A percentile compares a stretch with the other conserved stretches of the same genome.
phyloP scores from a whole-genome alignment of 2,329 filamentous ascomycete genomes.

The Aspergillus tubingensis region DNA sequence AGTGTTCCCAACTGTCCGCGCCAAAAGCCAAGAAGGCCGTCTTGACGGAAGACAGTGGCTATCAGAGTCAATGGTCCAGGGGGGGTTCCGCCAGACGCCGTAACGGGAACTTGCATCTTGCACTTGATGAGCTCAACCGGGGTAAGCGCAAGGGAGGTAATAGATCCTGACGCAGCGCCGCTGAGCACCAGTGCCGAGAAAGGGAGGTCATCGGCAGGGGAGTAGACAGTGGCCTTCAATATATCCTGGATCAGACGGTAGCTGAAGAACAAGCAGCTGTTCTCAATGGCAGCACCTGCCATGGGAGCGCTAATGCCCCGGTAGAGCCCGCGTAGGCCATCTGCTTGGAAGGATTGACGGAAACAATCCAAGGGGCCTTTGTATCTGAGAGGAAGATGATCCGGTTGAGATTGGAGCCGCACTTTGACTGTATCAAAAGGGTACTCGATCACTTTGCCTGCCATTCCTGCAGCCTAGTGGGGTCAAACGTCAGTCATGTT shows the following conservation, averaged over 20 bases:
- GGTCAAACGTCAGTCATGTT: constrained; percentile 3
- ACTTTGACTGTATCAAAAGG: constrained; percentile 99
- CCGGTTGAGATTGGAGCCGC: constrained; percentile 91
- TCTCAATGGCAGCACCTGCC: constrained; percentile 88
- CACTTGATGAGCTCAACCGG: constrained; percentile 98
- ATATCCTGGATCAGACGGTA: constrained; percentile 67
- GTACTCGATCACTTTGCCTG: constrained; percentile 96
- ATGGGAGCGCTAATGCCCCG: constrained; percentile 90
- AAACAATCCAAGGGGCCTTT: constrained; percentile 91
- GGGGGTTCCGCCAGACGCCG: constrained; percentile 42
- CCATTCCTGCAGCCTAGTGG: constrained; percentile 73
- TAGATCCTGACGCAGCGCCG: constrained; percentile 81
- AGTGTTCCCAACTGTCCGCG: constrained; percentile 90
- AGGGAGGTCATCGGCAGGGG: constrained; percentile 61
- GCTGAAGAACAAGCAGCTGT: constrained; percentile 88
- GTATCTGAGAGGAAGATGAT: constrained; percentile 78
- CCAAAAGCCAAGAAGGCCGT: constrained; percentile 89
- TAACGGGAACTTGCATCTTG: constrained; percentile 82
- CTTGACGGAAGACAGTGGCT: constrained; percentile 74
- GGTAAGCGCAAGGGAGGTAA: constrained; percentile 88
- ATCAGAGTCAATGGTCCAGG: constrained; percentile 72
- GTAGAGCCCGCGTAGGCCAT: constrained; percentile 82
- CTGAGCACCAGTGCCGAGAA: constrained; percentile 75
- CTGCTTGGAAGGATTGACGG: constrained; percentile 74
- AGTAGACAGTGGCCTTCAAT: constrained; percentile 66